Evolutionary conservation across 352 stramenopile species (phyloP), one percentile per base, ranked within the genome.

Genomic region (Saprolegnia parasitica): DNA sequence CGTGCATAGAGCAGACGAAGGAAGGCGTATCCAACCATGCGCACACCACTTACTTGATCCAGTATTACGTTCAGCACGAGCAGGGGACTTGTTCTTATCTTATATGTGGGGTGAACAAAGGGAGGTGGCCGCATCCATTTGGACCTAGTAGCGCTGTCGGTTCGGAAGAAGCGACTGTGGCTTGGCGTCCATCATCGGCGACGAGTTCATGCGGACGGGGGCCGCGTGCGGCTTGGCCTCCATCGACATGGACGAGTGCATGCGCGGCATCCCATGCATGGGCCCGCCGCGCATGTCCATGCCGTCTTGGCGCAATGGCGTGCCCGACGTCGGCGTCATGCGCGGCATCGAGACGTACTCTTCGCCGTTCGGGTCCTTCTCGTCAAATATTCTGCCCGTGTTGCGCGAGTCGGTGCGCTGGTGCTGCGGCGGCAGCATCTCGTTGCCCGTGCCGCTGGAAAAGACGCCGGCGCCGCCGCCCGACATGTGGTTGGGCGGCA

Each of bases 381-480:
- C 46, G 16, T 67, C 60, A 23, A 56, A 67, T 67, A 67, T 42
- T 67, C 60, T 45, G 60, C 60, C 60, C 35, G 50, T 70, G 45
- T 37, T 24, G 32, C 46, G 63, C 11, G 50, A 62, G 35, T 70
- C 54, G 21, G 26, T 52, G 49, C 46, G 63, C 39, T 70, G 63
- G 13, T 49, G 42, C 42, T 49, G 42, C 11, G 42, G 42, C 35
- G 52, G 52, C 24, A 60, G 24, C 52, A 60, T 60, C 35, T 60
- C 52, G 35, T 60, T 60, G 52, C 52, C 52, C 35, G 52, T 60
- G 52, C 52, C 52, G 35, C 52, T 60, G 4, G 11, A 21, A 60
- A 60, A 60, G 47, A 61, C 11, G 35, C 45, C 63, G 61, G 26
- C 54, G 49, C 50, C 50, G 26, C 63, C 46, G 10, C 46, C 37